Evolutionary conservation across 106 monocot species (phyloP), one percentile per base, ranked within the genome.

Genomic region (Triglochin maritima): DNA sequence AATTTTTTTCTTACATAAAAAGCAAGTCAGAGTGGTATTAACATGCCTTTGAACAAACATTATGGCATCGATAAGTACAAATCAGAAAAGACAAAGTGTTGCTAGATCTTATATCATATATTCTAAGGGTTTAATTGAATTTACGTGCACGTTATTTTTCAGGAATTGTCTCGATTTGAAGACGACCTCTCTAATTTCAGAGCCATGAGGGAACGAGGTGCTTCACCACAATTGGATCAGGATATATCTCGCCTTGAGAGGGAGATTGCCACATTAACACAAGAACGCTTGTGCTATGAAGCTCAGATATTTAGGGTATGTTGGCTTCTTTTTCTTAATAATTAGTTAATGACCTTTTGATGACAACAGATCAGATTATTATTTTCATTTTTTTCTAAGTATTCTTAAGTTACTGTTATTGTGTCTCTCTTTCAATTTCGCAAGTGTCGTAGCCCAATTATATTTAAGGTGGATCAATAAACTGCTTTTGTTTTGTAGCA

Each of bases 171-270:
- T 77, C 85, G 86, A 58, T 77, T 63, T 48, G 78, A 96, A 77
- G 96, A 96, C 54, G 86, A 88, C 54, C 70, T 96, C 9, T 63
- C 87, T 49, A 70, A 79, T 56, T 76, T 57, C 62, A 86, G 75
- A 81, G 79, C 85, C 60, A 82, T 86, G 85, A 82, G 84, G 74
- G 91, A 88, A 62, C 85, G 77, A 74, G 91, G 86, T 57, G 82
- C 78, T 77, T 78, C 87, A 58, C 78, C 81, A 68, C 96, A 88
- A 69, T 67, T 91, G 63, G 96, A 91, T 60, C 76, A 78, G 47
- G 86, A 91, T 79, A 88, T 96, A 76, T 83, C 79, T 67, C 85
- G 86, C 2, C 57, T 96, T 47, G 96, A 96, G 72, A 88, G 86
- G 66, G 81, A 81, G 63, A 78, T 96, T 50, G 96, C 91, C 60